These are phyloP conservation scores for Citrus sinensis DNA, from an alignment of 345 rosid genomes.

Conservation along the genomic window DVS_A1.0 CM039168.1:10689501-10690000, in stretches of 20 bases:
- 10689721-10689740: constrained; percentile 41
- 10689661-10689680: constrained; percentile 53
- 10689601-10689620: constrained; percentile 47
- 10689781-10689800: not conserved
- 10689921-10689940: constrained; percentile 73
- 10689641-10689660: constrained; percentile 50
- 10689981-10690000: constrained; percentile 48
- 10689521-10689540: not conserved
- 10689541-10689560: constrained; percentile 44
- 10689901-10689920: constrained; percentile 76
- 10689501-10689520: constrained; percentile 8
- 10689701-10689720: constrained; percentile 75
- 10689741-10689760: constrained; percentile 57
- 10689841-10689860: constrained; percentile 1
- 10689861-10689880: constrained; percentile 69
- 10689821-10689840: not conserved
- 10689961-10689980: constrained; percentile 42
- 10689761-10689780: constrained; percentile 43
- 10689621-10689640: constrained; percentile 49
- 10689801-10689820: not conserved
- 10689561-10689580: constrained; percentile 84
- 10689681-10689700: constrained; percentile 56
- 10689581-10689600: constrained; percentile 55
- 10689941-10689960: constrained; percentile 26
- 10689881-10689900: constrained; percentile 57